Evolutionary conservation across 257 asterid species (phyloP), one percentile per base, ranked within the genome.

Genomic region (Datura wrightii): DNA sequence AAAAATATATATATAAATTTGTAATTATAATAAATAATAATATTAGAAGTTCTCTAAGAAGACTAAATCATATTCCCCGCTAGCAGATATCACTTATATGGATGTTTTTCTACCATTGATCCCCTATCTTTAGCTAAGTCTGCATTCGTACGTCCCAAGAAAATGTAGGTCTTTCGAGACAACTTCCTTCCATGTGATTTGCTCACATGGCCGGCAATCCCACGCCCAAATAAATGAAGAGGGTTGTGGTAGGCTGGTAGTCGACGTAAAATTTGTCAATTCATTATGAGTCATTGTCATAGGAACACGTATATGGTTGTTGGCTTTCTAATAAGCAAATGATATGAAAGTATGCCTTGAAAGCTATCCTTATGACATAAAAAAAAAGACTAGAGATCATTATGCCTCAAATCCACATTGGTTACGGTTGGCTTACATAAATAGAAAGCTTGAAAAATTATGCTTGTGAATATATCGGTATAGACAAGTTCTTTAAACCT

Each of bases 141-240:
- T 34, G 15, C 44, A 65, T 34, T 65, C 31, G 31, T 24, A 24
- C 19, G 36, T 39, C 48, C 74, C 46, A 36, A 37, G 74, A 66
- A 37, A 66, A 66, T 3, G 42, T 36, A 36, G 74, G 74, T 66
- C 74, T 66, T 66, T 37, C 74, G 36, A 36, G 48, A 66, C 19
- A 66, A 66, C 11, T 66, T 66, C 74, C 74, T 36, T 66, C 70
- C 42, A 63, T 31, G 71, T 63, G 71, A 63, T 63, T 10, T 63
- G 42, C n/a, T 63, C 71, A 10, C 42, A 63, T 63, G 10, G 71
- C 42, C 5, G 14, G 71, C 31, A 24, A 24, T 10, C 42, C 42
- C 41, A 31, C 10, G 24, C 10, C 10, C 74, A 1, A 13, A 11
- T 3, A 66, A 66, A 14, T 19, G 48, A 24, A 24, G 31, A 14